Base-by-base conservation (phyloP, 148 eudicot genomes). In the Pouteria glomerata region DNA sequence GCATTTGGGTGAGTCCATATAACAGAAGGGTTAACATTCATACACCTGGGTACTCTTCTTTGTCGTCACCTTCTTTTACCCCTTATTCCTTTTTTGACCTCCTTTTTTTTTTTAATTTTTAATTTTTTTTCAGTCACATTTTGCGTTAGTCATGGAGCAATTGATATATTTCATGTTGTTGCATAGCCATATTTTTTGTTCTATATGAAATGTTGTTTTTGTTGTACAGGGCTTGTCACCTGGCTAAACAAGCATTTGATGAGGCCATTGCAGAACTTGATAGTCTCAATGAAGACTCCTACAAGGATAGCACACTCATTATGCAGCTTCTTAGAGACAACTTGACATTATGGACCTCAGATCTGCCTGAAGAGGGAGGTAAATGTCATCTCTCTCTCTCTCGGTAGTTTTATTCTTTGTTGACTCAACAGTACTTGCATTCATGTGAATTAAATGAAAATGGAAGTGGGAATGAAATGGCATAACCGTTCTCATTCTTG, bases 241-340 rank as follows among this genome's bases (percentile, higher is more conserved):
- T 75, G 56, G 82, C 76, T 7, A 79, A 71, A 63, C 79, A 75
- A 71, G 82, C 82, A 51, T 75, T 75, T 71, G 82, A 79, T 44
- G 79, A 79, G 50, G 72, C 79, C 19, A 75, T 75, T 70, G 68
- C 73, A 3, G 79, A 71, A 66, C 76, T 79, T 62, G 79, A 79
- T 75, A 79, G 69, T 69, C 76, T 79, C 42, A 71, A 70, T 55
- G 76, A 79, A 60, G 79, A 75, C 21, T 75, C 79, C 51, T 75
- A 75, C 72, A 79, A 79, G 75, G 82, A 79, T 57, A 75, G 79
- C 76, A 79, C 82, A 44, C 76, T 79, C 15, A 75, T 75, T n/a
- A 50, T 73, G 76, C 76, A 73, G 51, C 76, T 73, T 62, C 70
- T 73, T 29, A 53, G 76, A 56, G 76, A 73, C 33, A 73, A 73